Percentiles rank a stretch among this genome's conserved stretches.
Evolutionary conservation across 805 yeast genomes (phyloP).

Genomic region (Zygosaccharomyces kombuchaensis): DNA sequence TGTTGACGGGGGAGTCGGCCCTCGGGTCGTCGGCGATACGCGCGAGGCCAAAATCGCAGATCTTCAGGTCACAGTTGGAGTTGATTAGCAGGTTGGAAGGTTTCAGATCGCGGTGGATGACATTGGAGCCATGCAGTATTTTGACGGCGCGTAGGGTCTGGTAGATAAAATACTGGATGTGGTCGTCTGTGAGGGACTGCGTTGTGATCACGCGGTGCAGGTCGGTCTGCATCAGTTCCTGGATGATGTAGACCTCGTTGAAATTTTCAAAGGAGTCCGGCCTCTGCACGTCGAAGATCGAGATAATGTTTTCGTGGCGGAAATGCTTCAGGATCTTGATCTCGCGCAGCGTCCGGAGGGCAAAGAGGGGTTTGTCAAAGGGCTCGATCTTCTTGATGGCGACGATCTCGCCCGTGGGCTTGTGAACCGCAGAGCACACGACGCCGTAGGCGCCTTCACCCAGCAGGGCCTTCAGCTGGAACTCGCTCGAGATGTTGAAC

Average conservation of each 20-base stretch:
- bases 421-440: conserved; percentile 84
- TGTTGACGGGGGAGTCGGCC: conserved; percentile 15
- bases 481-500: conserved; percentile 83
- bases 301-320: conserved; percentile 88
- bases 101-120: conserved; percentile 87
- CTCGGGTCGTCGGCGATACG: conserved; percentile 38
- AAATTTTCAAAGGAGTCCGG: conserved; percentile 74
- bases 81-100: conserved; percentile 84
- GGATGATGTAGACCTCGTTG: conserved; percentile 82
- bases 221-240: conserved; percentile 86
- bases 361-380: conserved; percentile 82
- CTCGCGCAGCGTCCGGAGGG: conserved; percentile 84
- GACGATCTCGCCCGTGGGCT: conserved; percentile 81
- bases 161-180: conserved; percentile 87
- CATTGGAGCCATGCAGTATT: conserved; percentile 90
- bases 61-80: conserved; percentile 88
- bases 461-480: conserved; percentile 75
- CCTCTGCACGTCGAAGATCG: conserved; percentile 82
- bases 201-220: conserved; percentile 75
- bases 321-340: conserved; percentile 84
- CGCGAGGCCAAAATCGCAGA: conserved; percentile 94
- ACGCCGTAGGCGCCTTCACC: conserved; percentile 98
- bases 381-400: conserved; percentile 95
- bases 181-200: conserved; percentile 84
- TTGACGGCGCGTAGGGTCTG: conserved; percentile 88